Evolutionary conservation across 495 filamentous ascomycete genomes (phyloP).

Genomic region (Neurospora sp.): DNA sequence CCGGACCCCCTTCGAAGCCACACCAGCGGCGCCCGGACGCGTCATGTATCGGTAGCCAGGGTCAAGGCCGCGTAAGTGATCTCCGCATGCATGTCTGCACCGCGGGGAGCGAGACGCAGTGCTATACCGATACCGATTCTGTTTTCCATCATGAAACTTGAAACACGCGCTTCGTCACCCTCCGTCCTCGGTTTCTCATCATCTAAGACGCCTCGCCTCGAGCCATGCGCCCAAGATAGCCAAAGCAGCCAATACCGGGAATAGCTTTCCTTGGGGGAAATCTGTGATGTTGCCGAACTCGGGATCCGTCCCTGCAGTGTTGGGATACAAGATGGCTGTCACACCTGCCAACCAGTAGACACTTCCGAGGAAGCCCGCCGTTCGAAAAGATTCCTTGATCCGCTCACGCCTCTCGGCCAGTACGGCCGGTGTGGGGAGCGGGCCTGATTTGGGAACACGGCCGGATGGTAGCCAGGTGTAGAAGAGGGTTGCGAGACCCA

Average conservation of each 20-base stretch:
- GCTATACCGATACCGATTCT: neutral
- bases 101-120: neutral
- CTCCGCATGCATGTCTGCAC: neutral
- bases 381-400: constrained; percentile 22
- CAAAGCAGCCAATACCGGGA: constrained; percentile 16
- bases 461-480: constrained; percentile 32
- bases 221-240: constrained; percentile 25
- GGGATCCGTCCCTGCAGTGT: constrained; percentile 39
- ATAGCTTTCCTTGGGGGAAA: constrained; percentile 36
- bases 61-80: neutral
- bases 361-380: constrained; percentile 33
- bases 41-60: neutral
- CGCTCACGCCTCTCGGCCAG: neutral
- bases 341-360: constrained; percentile 44
- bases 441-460: neutral
- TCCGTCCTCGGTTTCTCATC: neutral
- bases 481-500: constrained; percentile 38
- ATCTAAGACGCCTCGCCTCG: constrained; percentile 10
- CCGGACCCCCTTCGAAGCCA: neutral
- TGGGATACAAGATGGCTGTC: constrained; percentile 37
- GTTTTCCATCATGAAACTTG: neutral
- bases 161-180: neutral
- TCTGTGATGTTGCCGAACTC: constrained; percentile 41
- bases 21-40: neutral
- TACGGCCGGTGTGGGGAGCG: constrained; percentile 9